Evolutionary conservation across 2,329 filamentous ascomycete species (phyloP), one percentile per base, ranked within the genome.

Genomic region (Monosporascus sp.): DNA sequence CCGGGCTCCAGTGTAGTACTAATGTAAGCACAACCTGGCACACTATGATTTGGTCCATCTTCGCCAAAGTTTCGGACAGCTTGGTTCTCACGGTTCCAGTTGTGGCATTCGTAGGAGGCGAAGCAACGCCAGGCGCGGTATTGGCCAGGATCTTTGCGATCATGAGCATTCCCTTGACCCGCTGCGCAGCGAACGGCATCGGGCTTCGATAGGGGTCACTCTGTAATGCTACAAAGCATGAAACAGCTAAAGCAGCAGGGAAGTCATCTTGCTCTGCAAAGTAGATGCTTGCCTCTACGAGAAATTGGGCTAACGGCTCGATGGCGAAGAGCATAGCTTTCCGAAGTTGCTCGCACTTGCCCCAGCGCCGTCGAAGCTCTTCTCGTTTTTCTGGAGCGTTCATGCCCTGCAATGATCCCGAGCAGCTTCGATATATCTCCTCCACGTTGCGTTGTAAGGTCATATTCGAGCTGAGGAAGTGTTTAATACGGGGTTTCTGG

Each of bases 21-120:
- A 85, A 71, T 38, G 74, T 67, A 51, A 83, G 67, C 15, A 84
- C 62, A 51, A 76, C 76, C 59, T 84, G 79, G 56, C 77, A 78
- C 49, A 82, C 67, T 9, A 75, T 77, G 3, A 80, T 72, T 56
- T 79, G 78, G 53, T 83, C 80, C 9, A 78, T 73, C 17, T 72
- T 70, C 4, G 65, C 62, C 18, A 82, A 60, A 0, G 63, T 55
- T 20, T 72, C 59, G 1, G 55, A 52, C 9, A 70, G 47, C 8
- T 43, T 59, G 5, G 43, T 48, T 8, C 22, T 38, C 9, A 60
- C 37, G 22, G 44, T 22, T 17, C 14, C 46, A n/a, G 39, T 24
- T 15, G 1, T 67, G 59, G 15, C 60, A 57, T 49, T 61, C 53
- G 45, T 59, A 46, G 20, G 68, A 49, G 50, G 54, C 50, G 41